These are phyloP conservation scores for Tuber aestivum DNA, from an alignment of 495 filamentous ascomycete genomes.

Conservation along the genomic window DNA sequence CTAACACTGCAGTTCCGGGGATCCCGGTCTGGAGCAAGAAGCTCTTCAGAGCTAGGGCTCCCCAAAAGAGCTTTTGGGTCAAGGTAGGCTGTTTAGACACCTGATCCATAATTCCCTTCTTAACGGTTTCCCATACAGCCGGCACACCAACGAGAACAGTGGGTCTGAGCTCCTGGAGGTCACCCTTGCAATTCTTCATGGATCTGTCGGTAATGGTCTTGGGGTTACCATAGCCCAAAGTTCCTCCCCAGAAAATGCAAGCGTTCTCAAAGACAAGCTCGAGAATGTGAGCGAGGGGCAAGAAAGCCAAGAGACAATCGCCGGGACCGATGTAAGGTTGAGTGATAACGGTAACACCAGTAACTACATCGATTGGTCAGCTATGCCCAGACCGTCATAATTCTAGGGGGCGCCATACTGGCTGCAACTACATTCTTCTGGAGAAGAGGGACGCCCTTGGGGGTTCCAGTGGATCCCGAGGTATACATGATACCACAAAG, in stretches of 20 bases:
- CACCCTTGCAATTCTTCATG: conserved; percentile 88
- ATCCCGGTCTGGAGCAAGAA: conserved; percentile 72
- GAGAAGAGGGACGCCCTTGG: conserved; percentile 89
- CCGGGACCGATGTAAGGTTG: conserved; percentile 78
- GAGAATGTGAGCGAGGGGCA: conserved; percentile 90
- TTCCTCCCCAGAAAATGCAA: conserved; percentile 85
- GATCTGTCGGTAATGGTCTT: conserved; percentile 85
- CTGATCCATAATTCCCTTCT: conserved; percentile 91
- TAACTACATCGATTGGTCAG: conserved; percentile 50
- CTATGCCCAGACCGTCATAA: not conserved
- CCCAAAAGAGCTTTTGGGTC: conserved; percentile 88
- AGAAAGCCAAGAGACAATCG: conserved; percentile 82
- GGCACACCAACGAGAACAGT: conserved; percentile 94
- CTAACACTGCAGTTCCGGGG: conserved; percentile 65
- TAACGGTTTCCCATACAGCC: conserved; percentile 94
- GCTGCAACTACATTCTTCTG: conserved; percentile 86
- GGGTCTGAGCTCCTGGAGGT: conserved; percentile 89
- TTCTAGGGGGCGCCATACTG: conserved; percentile 50
- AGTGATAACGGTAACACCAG: conserved; percentile 81
- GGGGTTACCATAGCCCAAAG: conserved; percentile 95
- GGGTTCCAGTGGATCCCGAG: conserved; percentile 89
- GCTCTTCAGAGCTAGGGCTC: conserved; percentile 73
- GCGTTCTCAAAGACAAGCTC: conserved; percentile 97
- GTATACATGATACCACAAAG: conserved; percentile 99
- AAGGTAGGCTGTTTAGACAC: conserved; percentile 68